Conservation (phyloP, 225 moss, liverwort and hornwort species). For the Marchantia polymorpha region DNA sequence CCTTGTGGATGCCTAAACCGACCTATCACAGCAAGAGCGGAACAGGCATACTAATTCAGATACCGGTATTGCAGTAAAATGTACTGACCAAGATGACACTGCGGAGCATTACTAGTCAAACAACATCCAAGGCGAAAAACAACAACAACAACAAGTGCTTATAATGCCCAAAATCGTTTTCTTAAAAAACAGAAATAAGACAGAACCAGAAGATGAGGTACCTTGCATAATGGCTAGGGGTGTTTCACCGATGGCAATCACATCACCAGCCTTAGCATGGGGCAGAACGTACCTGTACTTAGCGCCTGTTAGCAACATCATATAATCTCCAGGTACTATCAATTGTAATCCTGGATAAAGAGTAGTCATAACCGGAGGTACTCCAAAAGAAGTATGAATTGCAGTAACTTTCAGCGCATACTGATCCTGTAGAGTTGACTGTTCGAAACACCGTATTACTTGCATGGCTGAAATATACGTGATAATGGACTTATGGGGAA, state of each 20-base stretch:
- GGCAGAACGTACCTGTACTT: slow-evolving; percentile 82
- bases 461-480: no score
- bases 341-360: no score
- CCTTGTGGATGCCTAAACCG: slow-evolving; percentile 87
- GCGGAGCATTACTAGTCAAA: not conserved
- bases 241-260: slow-evolving; percentile 93
- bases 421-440: no score
- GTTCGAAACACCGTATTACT: no score
- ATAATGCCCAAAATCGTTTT: not conserved
- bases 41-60: not conserved
- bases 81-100: not conserved
- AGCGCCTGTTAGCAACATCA: not conserved
- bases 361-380: no score
- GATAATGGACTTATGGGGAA: no score
- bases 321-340: not conserved
- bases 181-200: not conserved
- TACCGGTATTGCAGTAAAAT: not conserved
- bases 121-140: not conserved
- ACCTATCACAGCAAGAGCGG: slow-evolving; percentile 43
- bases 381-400: no score
- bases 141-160: not conserved
- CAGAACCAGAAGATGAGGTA: slow-evolving; percentile 8
- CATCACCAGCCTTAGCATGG: slow-evolving; percentile 66
- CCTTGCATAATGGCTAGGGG: slow-evolving; percentile 99
- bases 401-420: no score